Conservation (phyloP, 805 yeast species). For the Scheffersomyces ergatensis region DNA sequence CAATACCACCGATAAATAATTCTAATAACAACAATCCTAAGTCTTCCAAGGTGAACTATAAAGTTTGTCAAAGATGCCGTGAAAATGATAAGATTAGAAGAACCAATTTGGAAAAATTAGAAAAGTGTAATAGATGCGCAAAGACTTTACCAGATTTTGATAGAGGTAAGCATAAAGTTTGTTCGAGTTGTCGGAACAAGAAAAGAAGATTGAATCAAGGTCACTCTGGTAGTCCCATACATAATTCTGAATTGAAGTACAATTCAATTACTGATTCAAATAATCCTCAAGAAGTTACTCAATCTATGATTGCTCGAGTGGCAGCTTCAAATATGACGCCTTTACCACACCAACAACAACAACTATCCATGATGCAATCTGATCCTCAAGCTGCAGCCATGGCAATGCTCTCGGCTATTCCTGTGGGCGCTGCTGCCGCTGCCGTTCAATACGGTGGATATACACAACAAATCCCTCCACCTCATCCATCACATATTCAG, state of each 20-base stretch:
- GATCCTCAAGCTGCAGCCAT: slow-evolving; percentile 3
- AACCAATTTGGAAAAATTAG: slow-evolving; percentile 52
- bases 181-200: slow-evolving; percentile 50
- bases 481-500: slow-evolving; percentile 10
- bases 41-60: slow-evolving; percentile 32
- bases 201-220: slow-evolving; percentile 29
- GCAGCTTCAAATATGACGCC: too few relatives aligned
- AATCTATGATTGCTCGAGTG: neutral
- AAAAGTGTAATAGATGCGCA: slow-evolving; percentile 65
- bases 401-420: neutral
- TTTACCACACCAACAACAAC: too few relatives aligned
- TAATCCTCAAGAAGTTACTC: neutral
- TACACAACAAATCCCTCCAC: slow-evolving; percentile 3
- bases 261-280: neutral
- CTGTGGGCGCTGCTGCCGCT: neutral
- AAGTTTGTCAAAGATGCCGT: slow-evolving; percentile 67
- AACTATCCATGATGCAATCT: neutral
- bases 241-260: neutral
- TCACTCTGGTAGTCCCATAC: neutral
- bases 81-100: slow-evolving; percentile 59
- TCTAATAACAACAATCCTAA: slow-evolving; percentile 1
- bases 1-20: neutral
- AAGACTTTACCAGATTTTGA: slow-evolving; percentile 44
- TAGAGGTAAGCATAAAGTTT: slow-evolving; percentile 54
- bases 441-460: slow-evolving; percentile 1